Evolutionary conservation across 176 grass and related monocot species (phyloP).

Genomic region (Oryza officinalis): DNA sequence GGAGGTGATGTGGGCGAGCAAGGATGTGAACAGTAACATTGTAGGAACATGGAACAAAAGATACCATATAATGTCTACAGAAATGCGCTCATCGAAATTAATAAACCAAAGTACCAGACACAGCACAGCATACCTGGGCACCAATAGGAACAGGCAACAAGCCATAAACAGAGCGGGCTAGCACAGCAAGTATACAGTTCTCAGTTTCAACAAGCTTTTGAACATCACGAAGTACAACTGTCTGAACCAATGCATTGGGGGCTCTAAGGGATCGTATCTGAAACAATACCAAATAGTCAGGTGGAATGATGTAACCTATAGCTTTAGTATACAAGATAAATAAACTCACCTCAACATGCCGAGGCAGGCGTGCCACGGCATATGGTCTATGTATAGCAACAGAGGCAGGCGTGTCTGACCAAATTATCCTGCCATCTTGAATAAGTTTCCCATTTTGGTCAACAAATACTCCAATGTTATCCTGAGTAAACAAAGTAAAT

Average conservation of each 20-base stretch:
- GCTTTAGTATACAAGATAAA: constrained; percentile 18
- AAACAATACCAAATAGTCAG: constrained; percentile 39
- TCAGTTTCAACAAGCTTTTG: constrained; percentile 85
- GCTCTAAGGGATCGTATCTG: constrained; percentile 92
- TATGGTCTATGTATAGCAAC: constrained; percentile 84
- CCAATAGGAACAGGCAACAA: constrained; percentile 92
- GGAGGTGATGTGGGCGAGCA: not conserved
- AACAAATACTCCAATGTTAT: constrained; percentile 97
- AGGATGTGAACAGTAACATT: not conserved
- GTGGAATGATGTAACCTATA: not conserved
- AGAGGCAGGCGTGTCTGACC: constrained; percentile 80
- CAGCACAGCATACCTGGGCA: constrained; percentile 69
- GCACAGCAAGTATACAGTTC: constrained; percentile 73
- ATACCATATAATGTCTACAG: not conserved
- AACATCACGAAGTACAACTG: constrained; percentile 83
- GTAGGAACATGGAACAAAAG: not conserved
- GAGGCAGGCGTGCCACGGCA: constrained; percentile 72
- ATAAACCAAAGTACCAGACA: constrained; percentile 47
- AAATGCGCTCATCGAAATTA: constrained; percentile 1
- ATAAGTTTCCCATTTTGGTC: constrained; percentile 98
- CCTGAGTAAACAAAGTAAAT: constrained; percentile 49
- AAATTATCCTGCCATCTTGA: constrained; percentile 95
- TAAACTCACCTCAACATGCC: constrained; percentile 73
- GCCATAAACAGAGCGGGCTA: constrained; percentile 78
- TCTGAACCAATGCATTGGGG: constrained; percentile 90